Conservation (phyloP, 768 basidiomycete species). For the Pholiota microspora region DNA sequence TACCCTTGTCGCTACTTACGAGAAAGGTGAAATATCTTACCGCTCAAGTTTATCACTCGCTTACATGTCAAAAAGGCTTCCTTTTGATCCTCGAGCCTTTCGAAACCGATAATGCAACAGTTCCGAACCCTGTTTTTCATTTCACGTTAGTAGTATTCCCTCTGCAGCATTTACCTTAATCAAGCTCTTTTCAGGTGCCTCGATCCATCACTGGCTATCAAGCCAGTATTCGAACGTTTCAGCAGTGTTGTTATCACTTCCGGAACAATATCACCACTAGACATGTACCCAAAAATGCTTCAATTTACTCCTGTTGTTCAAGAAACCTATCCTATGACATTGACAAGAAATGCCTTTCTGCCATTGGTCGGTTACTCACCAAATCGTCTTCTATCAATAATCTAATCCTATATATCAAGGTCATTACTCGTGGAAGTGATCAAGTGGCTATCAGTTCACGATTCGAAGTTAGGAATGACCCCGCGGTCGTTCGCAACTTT, state of each 20-base stretch:
- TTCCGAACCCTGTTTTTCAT: slow-evolving; percentile 98
- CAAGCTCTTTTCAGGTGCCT: slow-evolving; percentile 65
- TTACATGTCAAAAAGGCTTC: slow-evolving; percentile 61
- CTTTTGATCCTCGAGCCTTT: slow-evolving; percentile 96
- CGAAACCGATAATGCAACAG: slow-evolving; percentile 97
- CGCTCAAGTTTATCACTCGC: not conserved
- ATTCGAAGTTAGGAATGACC: slow-evolving; percentile 98
- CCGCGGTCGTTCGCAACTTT: slow-evolving; percentile 97
- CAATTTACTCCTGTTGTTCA: slow-evolving; percentile 96
- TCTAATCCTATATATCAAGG: slow-evolving; percentile 40
- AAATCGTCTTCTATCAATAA: slow-evolving; percentile 8
- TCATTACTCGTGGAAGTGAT: slow-evolving; percentile 96
- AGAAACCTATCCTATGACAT: slow-evolving; percentile 97
- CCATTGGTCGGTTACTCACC: slow-evolving; percentile 64
- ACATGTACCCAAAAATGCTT: slow-evolving; percentile 99
- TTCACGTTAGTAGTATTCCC: slow-evolving; percentile 60
- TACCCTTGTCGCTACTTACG: slow-evolving; percentile 95
- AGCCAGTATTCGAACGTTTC: slow-evolving; percentile 97
- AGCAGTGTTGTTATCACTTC: slow-evolving; percentile 98
- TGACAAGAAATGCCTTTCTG: slow-evolving; percentile 93
- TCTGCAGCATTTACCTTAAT: slow-evolving; percentile 5
- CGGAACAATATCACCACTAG: slow-evolving; percentile 95
- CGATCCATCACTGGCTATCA: slow-evolving; percentile 96
- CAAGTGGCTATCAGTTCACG: slow-evolving; percentile 98
- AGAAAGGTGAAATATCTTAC: slow-evolving; percentile 64